These are phyloP conservation scores for Forsythia viridissima DNA, from an alignment of 257 asterid genomes.

Conservation along the genomic window DNA sequence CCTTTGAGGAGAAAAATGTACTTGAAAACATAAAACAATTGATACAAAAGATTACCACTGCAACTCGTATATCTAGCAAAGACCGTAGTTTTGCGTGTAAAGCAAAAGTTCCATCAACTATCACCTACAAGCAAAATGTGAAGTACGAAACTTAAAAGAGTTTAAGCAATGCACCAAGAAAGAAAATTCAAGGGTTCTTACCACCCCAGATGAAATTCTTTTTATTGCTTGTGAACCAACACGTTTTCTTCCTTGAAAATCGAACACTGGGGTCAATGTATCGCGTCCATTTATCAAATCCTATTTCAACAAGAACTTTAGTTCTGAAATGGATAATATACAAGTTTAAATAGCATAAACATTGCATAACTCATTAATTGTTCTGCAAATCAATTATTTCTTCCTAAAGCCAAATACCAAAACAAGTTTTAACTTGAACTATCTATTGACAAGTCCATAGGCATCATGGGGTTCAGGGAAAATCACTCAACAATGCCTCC, in stretches of 20 bases:
- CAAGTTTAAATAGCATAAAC: background rate
- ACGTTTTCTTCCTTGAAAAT: conserved; percentile 86
- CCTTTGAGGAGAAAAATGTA: conserved; percentile 9
- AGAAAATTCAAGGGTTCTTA: conserved; percentile 38
- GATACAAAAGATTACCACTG: conserved; percentile 67
- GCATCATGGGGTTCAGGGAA: conserved; percentile 1
- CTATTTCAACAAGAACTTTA: conserved; percentile 39
- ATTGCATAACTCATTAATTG: background rate
- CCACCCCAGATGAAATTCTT: conserved; percentile 85
- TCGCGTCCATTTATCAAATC: conserved; percentile 82
- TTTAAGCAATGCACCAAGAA: conserved; percentile 3
- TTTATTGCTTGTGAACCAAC: conserved; percentile 58
- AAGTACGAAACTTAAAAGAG: conserved; percentile 21
- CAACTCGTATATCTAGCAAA: conserved; percentile 96
- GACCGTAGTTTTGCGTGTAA: conserved; percentile 90
- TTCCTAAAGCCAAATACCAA: conserved; percentile 15
- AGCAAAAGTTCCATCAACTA: conserved; percentile 97
- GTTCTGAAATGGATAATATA: conserved; percentile 20
- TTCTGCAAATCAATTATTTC: background rate
- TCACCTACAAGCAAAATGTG: conserved; percentile 52
- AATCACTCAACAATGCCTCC: conserved; percentile 9
- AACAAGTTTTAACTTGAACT: conserved; percentile 1
- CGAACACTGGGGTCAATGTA: conserved; percentile 70
- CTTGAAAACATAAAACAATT: background rate
- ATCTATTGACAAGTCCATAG: conserved; percentile 8